These are phyloP conservation scores for Aureobasidium sp. DNA, from an alignment of 2,329 filamentous ascomycete species.

Conservation along the genomic window DNA sequence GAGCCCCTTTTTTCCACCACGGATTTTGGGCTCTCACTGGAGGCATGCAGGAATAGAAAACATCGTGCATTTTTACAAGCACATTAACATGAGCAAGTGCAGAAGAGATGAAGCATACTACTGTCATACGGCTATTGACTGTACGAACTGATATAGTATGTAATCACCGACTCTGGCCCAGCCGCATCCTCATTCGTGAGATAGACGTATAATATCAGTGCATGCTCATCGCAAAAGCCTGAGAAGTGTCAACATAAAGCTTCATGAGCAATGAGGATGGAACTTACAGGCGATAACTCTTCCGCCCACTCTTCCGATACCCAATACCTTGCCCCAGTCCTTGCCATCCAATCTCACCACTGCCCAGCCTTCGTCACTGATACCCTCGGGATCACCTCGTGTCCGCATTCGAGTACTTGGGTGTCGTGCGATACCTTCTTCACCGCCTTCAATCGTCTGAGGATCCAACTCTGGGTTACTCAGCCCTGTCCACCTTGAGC, in stretches of 20 bases:
- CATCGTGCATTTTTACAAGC: not conserved
- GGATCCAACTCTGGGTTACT: constrained; percentile 84
- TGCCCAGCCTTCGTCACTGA: constrained; percentile 76
- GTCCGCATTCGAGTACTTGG: constrained; percentile 70
- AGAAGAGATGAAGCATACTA: not conserved
- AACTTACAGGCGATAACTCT: constrained; percentile 78
- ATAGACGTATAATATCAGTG: constrained; percentile 76
- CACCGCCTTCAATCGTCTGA: constrained; percentile 57
- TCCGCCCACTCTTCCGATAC: constrained; percentile 80
- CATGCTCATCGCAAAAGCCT: constrained; percentile 69
- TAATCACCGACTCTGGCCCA: constrained; percentile 65
- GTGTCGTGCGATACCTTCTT: constrained; percentile 62
- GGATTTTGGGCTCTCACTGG: not conserved
- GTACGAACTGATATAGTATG: constrained; percentile 56
- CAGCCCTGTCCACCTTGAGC: constrained; percentile 76
- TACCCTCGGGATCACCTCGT: constrained; percentile 46
- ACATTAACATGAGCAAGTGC: not conserved
- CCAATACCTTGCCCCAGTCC: constrained; percentile 92
- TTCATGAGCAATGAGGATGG: not conserved
- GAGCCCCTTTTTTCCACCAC: not conserved
- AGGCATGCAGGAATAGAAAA: not conserved
- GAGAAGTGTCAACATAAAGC: constrained; percentile 16
- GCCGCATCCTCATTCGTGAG: constrained; percentile 62
- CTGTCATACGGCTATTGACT: constrained; percentile 26
- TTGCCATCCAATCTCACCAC: constrained; percentile 84